Percentiles rank a stretch among this genome's conserved stretches.
phyloP scores from a whole-genome alignment of 495 filamentous ascomycete species.

The Pyrenopolyporus hunteri region DNA sequence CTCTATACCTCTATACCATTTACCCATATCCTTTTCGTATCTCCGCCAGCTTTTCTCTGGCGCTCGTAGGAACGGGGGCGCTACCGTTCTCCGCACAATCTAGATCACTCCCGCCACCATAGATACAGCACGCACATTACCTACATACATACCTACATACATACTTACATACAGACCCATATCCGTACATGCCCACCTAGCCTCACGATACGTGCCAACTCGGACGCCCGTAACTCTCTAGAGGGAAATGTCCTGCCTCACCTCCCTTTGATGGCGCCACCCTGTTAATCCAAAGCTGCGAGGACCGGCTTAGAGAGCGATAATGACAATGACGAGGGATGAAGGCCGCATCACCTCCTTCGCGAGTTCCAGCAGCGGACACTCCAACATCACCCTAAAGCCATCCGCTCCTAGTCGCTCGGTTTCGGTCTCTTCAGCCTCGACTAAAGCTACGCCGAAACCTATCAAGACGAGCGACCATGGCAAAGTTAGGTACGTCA shows the following conservation, averaged over 20 bases:
- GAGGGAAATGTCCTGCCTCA: conserved; percentile 29
- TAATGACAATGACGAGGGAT: conserved; percentile 64
- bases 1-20: not conserved
- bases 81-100: conserved; percentile 17
- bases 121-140: conserved; percentile 1
- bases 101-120: conserved; percentile 11
- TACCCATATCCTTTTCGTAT: conserved; percentile 13
- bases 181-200: conserved; percentile 1
- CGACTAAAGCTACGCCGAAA: conserved; percentile 56
- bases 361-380: conserved; percentile 66
- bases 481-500: conserved; percentile 52
- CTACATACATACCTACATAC: conserved; percentile 10
- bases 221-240: conserved; percentile 12
- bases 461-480: conserved; percentile 63
- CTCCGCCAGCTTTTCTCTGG: not conserved
- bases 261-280: conserved; percentile 39
- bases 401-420: conserved; percentile 57
- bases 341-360: conserved; percentile 67
- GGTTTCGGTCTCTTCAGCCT: conserved; percentile 53
- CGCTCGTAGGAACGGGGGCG: not conserved
- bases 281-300: conserved; percentile 39
- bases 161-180: conserved; percentile 6
- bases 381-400: conserved; percentile 64
- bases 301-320: conserved; percentile 34
- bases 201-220: conserved; percentile 6